Evolutionary conservation across 2,329 filamentous ascomycete genomes (phyloP).

Genomic region (Arthrobotrys sphaeroides): DNA sequence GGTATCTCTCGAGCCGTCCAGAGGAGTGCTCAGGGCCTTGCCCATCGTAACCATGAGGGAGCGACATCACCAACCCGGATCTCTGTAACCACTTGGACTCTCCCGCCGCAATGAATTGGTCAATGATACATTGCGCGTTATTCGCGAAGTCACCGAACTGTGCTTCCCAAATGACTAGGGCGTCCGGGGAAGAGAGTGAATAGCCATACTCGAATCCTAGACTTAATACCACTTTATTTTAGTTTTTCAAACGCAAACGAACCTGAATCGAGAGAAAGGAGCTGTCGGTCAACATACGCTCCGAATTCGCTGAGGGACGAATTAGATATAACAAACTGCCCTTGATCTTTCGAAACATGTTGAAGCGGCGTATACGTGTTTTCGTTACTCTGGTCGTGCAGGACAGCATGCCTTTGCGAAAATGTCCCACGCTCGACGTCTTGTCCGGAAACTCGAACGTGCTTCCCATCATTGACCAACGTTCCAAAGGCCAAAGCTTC

Average conservation of each 20-base stretch:
- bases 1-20: constrained; percentile 93
- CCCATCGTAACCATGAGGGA: constrained; percentile 97
- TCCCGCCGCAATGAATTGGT: constrained; percentile 97
- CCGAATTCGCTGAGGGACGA: constrained; percentile 82
- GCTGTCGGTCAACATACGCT: constrained; percentile 65
- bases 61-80: constrained; percentile 92
- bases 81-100: constrained; percentile 99
- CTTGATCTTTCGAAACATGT: constrained; percentile 88
- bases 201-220: constrained; percentile 99
- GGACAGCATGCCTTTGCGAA: constrained; percentile 94
- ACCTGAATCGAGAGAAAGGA: not conserved
- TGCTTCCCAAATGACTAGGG: constrained; percentile 98
- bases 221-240: constrained; percentile 65
- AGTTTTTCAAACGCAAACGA: not conserved
- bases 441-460: constrained; percentile 93
- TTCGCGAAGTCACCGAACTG: constrained; percentile 99
- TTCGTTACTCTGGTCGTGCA: constrained; percentile 97
- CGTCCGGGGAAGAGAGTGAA: constrained; percentile 94
- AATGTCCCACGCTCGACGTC: constrained; percentile 99
- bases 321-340: constrained; percentile 95
- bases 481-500: constrained; percentile 95
- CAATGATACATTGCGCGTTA: constrained; percentile 98
- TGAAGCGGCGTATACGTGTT: constrained; percentile 91
- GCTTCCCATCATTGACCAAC: constrained; percentile 90
- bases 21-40: constrained; percentile 99